Percentiles rank a stretch among this genome's conserved stretches.
Conservation (phyloP, 305 asterid genomes). For the Fraxinus velutina region DNA sequence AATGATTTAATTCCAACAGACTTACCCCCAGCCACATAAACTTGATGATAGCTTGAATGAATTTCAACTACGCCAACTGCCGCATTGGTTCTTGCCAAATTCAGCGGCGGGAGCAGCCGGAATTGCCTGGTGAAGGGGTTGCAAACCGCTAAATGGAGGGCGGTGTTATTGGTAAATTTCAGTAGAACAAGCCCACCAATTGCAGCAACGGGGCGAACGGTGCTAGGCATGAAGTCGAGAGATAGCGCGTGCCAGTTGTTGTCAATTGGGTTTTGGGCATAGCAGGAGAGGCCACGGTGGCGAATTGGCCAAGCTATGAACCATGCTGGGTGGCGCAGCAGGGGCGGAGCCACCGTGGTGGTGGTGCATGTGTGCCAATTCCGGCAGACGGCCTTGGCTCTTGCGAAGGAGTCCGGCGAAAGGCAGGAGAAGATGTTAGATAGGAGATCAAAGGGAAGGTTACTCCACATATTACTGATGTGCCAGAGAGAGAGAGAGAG, state of each 20-base stretch:
- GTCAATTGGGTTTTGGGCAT: slow-evolving; percentile 46
- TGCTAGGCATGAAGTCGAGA: slow-evolving; percentile 32
- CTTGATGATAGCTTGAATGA: slow-evolving; percentile 11
- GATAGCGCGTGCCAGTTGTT: slow-evolving; percentile 42
- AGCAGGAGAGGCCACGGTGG: slow-evolving; percentile 35
- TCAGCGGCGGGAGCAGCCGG: slow-evolving; percentile 40
- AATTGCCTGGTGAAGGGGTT: slow-evolving; percentile 68
- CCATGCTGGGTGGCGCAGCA: slow-evolving; percentile 53
- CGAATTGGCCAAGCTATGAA: slow-evolving; percentile 56
- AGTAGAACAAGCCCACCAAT: slow-evolving; percentile 43
- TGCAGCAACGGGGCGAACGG: slow-evolving; percentile 48
- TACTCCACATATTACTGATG: slow-evolving; percentile 54
- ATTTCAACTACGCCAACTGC: slow-evolving; percentile 50
- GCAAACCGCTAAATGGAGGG: slow-evolving; percentile 52
- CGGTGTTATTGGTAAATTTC: slow-evolving; percentile 27
- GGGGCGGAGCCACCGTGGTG: slow-evolving; percentile 7
- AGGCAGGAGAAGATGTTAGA: slow-evolving; percentile 63
- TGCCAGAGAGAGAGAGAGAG: background rate
- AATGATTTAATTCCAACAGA: background rate
- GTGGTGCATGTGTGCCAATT: slow-evolving; percentile 47
- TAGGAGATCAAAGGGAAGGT: slow-evolving; percentile 60
- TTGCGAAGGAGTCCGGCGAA: slow-evolving; percentile 62
- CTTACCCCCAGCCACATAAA: slow-evolving; percentile 61
- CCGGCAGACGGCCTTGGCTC: slow-evolving; percentile 56
- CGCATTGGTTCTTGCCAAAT: slow-evolving; percentile 53